Evolutionary conservation across 2,329 filamentous ascomycete species (phyloP), one percentile per base, ranked within the genome.

Genomic region (Aspergillus sp.): DNA sequence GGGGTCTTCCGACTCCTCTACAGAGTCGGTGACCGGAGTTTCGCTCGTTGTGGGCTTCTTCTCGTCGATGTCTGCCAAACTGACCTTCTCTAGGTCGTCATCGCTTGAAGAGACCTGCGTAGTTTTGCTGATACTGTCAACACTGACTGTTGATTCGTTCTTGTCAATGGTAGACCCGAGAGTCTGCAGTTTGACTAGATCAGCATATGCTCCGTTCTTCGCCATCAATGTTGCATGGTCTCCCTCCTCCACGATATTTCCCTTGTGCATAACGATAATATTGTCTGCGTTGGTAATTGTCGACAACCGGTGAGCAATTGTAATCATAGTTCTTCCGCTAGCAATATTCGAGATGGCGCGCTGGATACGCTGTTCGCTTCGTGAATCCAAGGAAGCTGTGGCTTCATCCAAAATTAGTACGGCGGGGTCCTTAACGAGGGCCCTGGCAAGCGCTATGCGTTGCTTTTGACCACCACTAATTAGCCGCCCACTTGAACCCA

Each of bases 361-460:
- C 59, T 74, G 71, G 36, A 76, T 72, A 13, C 72, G 62, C 22
- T 66, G 64, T 56, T 76, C 73, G 36, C 68, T 73, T 1, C 64
- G 66, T 9, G 73, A 74, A 57, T 75, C 73, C 30, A 76, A 61
- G 7, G 73, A 66, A 5, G 73, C 70, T 0, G 73, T 75, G 2
- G 73, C 73, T 58, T 75, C 73, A 48, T 75, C 73, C 4, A 75
- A 62, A 15, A 75, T 67, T 3, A 97, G 81, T 67, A 96, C 80
- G 75, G 89, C 91, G 0, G 92, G 92, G 66, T 96, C 88, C 9
- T 88, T 91, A 24, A 96, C 89, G 53, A 96, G 84, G 17, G 91
- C 91, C 64, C 90, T 82, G 3, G 92, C 91, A 70, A 96, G 93
- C 5, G 92, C 90, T 67, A 96, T 93, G 62, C 93, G 89, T 74